Evolutionary conservation across 352 stramenopile species (phyloP).

Genomic region (Pythium oligandrum): DNA sequence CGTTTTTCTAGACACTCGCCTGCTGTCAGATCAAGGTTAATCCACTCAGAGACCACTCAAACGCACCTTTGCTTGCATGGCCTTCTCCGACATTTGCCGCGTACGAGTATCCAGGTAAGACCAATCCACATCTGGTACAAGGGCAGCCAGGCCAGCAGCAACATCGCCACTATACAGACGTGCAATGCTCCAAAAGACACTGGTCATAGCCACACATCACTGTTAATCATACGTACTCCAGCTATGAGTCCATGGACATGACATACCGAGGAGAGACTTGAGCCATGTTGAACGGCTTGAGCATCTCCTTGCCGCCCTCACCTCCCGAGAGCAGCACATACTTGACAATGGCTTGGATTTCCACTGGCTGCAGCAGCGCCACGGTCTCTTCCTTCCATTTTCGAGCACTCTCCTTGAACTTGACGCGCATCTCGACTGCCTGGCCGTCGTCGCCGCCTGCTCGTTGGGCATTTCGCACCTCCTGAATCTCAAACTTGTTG

Average conservation of each 20-base stretch:
- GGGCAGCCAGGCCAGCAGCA: constrained; percentile 44
- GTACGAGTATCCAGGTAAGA: constrained; percentile 75
- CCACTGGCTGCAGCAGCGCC: constrained; percentile 51
- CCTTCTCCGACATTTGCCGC: constrained; percentile 69
- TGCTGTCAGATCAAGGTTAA: no score
- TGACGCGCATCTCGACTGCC: constrained; percentile 47
- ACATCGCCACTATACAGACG: constrained; percentile 75
- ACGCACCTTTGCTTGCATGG: constrained; percentile 65
- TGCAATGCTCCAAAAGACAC: constrained; percentile 76
- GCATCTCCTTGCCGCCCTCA: constrained; percentile 79
- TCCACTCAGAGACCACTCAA: no score
- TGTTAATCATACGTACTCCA: not conserved
- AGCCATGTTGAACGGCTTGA: constrained; percentile 90
- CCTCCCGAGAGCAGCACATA: constrained; percentile 78
- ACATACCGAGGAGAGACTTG: constrained; percentile 66
- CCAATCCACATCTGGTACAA: constrained; percentile 82
- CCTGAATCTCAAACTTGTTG: constrained; percentile 54
- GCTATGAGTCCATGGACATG: not conserved
- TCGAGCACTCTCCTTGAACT: constrained; percentile 74
- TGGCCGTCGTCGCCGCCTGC: constrained; percentile 15
- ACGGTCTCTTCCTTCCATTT: constrained; percentile 83
- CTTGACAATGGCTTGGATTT: constrained; percentile 73
- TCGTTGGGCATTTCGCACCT: constrained; percentile 22
- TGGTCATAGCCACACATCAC: not conserved
- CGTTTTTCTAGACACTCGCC: constrained; percentile 38